Base-by-base conservation (phyloP, 2,329 filamentous ascomycete species). In the Colletotrichum musae region DNA sequence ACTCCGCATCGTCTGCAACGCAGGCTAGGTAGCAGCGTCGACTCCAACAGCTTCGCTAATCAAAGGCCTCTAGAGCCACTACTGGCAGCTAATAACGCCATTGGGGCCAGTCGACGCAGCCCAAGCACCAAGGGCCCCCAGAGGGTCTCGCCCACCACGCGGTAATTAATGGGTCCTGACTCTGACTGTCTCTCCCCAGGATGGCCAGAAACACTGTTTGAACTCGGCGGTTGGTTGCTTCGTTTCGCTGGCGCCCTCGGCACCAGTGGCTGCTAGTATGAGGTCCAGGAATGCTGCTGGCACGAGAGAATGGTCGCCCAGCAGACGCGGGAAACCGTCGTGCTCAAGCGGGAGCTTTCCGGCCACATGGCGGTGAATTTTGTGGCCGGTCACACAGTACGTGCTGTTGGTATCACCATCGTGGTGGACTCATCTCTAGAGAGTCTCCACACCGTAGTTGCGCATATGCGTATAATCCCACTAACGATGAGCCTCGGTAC, bases 1-100 rank as follows among this genome's bases (percentile, higher is more conserved):
- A 21, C 66, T 68, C 61, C 61, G 66, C 66, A 65, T 52, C 41
- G 61, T 54, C 52, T 65, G 66, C 50, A 60, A 65, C 66, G 54
- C 54, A 59, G 21, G 21, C 21, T 24, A 18, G 18, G 18, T 18
- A 18, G 18, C 18, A 18, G 64, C 26, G 28, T 24, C 48, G 52
- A 45, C 51, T 67, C 53, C 26, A 64, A 64, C 45, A 58, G 26
- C 48, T 68, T 68, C 53, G 60, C 60, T 64, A 64, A 58, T 50
- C 60, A 48, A 64, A 59, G 60, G 18, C 54, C 54, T 21, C 53
- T 47, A 54, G 54, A 58, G 61, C 28, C 54, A 51, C 56, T 59
- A 41, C 13, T 43, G 24, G 32, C 48, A 58, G 54, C 61, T 56
- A 65, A 58, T 65, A 65, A 65, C 61, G 66, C 65, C 60, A 65